phyloP scores from a whole-genome alignment of 2,329 filamentous ascomycete species.

The Aureobasidium namibiae region DNA sequence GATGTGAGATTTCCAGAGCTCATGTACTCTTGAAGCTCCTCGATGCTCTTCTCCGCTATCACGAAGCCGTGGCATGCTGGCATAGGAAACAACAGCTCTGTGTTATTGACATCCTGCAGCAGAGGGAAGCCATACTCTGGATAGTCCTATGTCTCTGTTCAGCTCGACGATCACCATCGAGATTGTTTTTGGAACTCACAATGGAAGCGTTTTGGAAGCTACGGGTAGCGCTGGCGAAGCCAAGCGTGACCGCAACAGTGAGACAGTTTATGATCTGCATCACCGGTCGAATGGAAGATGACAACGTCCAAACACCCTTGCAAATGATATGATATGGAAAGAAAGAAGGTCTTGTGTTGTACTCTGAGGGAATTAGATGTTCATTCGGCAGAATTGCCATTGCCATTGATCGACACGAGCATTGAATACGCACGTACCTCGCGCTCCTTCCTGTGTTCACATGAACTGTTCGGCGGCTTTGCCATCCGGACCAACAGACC shows the following conservation, averaged over 20 bases:
- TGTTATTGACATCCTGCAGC: constrained; percentile 19
- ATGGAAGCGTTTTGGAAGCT: neutral
- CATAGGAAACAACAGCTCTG: constrained; percentile 51
- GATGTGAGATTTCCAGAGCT: constrained; percentile 46
- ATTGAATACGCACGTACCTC: neutral
- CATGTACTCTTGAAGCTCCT: constrained; percentile 56
- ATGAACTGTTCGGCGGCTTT: neutral
- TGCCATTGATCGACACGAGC: neutral
- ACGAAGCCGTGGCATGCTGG: constrained; percentile 49
- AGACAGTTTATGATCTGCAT: constrained; percentile 10
- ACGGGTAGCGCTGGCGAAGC: neutral
- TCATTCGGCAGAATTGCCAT: neutral
- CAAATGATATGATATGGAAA: neutral
- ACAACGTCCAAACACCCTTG: neutral
- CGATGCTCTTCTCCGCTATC: constrained; percentile 62
- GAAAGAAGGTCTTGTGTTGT: neutral
- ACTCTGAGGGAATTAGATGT: neutral
- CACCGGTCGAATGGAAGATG: neutral
- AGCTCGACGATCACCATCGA: neutral
- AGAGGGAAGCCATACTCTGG: constrained; percentile 24
- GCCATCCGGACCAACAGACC: neutral
- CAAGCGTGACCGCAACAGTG: neutral
- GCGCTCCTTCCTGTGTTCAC: neutral
- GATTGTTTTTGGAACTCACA: neutral
- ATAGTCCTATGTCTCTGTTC: constrained; percentile 17